A percentile compares a stretch with the other conserved stretches of the same genome.
Conservation (phyloP, 352 stramenopile species). For the Hyaloperonospora arabidopsidis region DNA sequence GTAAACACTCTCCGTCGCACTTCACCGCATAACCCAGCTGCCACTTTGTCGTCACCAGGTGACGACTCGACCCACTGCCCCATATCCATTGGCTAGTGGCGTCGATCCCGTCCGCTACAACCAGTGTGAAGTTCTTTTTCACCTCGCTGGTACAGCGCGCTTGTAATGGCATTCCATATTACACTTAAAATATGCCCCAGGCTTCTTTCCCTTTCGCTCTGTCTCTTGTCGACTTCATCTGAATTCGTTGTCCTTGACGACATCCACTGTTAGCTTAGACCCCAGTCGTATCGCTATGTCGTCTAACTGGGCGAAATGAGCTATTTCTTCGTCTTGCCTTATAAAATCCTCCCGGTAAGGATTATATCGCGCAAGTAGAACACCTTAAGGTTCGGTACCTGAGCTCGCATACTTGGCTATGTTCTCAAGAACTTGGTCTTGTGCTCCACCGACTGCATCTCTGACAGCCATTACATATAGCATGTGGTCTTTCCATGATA, state of each 20-base stretch:
- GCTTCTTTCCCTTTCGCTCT: too few relatives aligned
- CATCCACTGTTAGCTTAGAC: not conserved
- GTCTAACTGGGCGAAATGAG: not conserved
- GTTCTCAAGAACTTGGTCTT: not conserved
- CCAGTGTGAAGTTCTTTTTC: not conserved
- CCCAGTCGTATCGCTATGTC: not conserved
- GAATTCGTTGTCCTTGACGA: not conserved
- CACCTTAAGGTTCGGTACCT: not conserved
- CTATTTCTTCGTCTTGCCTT: not conserved
- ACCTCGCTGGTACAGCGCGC: not conserved
- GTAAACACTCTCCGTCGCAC: not conserved
- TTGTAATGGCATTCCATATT: too few relatives aligned
- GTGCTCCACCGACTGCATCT: not conserved
- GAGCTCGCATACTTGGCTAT: not conserved
- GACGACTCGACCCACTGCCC: not conserved
- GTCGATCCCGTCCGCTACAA: not conserved
- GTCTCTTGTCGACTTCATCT: too few relatives aligned
- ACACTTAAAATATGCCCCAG: too few relatives aligned
- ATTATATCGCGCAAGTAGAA: not conserved
- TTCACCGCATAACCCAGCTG: not conserved
- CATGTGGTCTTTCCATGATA: not conserved
- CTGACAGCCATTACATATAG: not conserved
- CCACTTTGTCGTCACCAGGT: not conserved
- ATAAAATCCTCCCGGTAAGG: not conserved
- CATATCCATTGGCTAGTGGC: not conserved